Conservation (phyloP, 495 filamentous ascomycete genomes). For the Oidiodendron maius region DNA sequence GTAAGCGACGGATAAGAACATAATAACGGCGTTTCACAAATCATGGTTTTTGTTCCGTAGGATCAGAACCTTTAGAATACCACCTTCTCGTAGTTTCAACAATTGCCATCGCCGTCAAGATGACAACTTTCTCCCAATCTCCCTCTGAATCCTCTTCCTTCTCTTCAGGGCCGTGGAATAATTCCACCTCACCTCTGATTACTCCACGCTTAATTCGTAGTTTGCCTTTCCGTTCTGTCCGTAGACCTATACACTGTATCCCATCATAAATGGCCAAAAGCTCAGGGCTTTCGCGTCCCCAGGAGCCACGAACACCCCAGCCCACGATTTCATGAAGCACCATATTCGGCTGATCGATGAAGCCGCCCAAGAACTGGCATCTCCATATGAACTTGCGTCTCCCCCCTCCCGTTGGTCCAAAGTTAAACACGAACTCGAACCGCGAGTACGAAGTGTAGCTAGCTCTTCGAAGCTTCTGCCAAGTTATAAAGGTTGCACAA, state of each 20-base stretch:
- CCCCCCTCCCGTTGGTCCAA: neutral
- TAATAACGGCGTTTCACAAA: too few species aligned
- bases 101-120: conserved; percentile 9
- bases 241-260: neutral
- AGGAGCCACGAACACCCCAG: neutral
- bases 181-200: neutral
- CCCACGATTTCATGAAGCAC: conserved; percentile 3
- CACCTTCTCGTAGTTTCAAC: conserved; percentile 10
- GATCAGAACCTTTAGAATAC: too few species aligned
- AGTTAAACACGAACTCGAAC: conserved; percentile 1
- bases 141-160: neutral
- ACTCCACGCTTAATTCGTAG: neutral
- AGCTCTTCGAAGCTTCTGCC: neutral
- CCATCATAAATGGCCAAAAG: conserved; percentile 10
- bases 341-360: conserved; percentile 11
- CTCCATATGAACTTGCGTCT: conserved; percentile 6
- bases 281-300: neutral
- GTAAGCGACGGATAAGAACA: too few species aligned
- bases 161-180: neutral
- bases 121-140: conserved; percentile 5
- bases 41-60: too few species aligned
- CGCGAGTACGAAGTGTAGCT: conserved; percentile 1
- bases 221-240: neutral
- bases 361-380: neutral
- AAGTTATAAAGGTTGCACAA: neutral